Conservation (phyloP, 208 protist species). For the Phytomonas sp. region DNA sequence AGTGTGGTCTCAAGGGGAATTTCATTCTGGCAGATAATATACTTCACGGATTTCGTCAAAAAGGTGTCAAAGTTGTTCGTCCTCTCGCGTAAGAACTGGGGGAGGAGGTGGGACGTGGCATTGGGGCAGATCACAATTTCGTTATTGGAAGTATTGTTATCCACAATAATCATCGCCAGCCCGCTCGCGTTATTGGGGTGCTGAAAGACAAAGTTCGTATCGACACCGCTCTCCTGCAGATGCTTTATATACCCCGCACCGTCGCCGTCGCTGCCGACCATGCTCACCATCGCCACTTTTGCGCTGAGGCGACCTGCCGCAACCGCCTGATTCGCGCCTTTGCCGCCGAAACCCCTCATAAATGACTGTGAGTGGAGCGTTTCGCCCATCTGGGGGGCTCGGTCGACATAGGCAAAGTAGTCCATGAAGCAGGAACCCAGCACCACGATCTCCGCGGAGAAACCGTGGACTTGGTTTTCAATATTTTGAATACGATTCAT, state of each 20-base stretch:
- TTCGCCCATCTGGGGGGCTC: slow-evolving; percentile 85
- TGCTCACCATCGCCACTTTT: slow-evolving; percentile 76
- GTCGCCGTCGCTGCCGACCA: slow-evolving; percentile 84
- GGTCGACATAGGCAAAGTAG: slow-evolving; percentile 84
- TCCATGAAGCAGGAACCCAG: slow-evolving; percentile 89
- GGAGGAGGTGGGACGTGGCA: slow-evolving; percentile 64
- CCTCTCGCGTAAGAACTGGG: slow-evolving; percentile 31
- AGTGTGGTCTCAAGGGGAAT: slow-evolving; percentile 82
- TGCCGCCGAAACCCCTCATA: slow-evolving; percentile 88
- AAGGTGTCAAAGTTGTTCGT: slow-evolving; percentile 54
- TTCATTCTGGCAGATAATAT: slow-evolving; percentile 90
- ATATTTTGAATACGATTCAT: slow-evolving; percentile 53
- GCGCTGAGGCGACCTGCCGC: slow-evolving; percentile 75
- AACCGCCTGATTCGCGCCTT: slow-evolving; percentile 92
- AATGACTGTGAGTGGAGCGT: slow-evolving; percentile 86
- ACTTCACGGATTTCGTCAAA: slow-evolving; percentile 44
- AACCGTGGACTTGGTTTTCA: slow-evolving; percentile 29
- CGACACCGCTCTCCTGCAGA: slow-evolving; percentile 74
- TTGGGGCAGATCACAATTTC: slow-evolving; percentile 91
- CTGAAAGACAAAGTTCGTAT: slow-evolving; percentile 55
- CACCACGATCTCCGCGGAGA: slow-evolving; percentile 61
- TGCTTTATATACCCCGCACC: slow-evolving; percentile 77
- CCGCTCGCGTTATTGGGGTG: slow-evolving; percentile 49
- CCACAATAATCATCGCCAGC: slow-evolving; percentile 89
- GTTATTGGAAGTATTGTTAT: slow-evolving; percentile 80